Percentiles rank a stretch among this genome's conserved stretches.
These are phyloP conservation scores for Septoria linicola DNA, from an alignment of 2,329 filamentous ascomycete species.

Conservation along the genomic window DNA sequence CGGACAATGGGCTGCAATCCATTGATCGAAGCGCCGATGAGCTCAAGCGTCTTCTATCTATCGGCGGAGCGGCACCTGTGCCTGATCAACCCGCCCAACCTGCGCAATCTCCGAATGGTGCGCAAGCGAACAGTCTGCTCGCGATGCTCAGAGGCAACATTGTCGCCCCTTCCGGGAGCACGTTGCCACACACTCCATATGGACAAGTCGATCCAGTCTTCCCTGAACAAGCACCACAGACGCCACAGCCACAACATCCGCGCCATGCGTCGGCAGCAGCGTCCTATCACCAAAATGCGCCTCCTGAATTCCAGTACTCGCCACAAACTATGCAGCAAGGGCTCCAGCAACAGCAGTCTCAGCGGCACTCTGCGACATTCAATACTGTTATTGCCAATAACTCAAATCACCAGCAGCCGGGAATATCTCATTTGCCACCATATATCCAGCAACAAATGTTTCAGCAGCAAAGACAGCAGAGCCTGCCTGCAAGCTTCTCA, in stretches of 20 bases:
- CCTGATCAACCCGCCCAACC: slow-evolving; percentile 17
- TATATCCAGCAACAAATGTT: slow-evolving; percentile 27
- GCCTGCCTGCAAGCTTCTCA: slow-evolving; percentile 19
- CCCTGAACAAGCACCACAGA: slow-evolving; percentile 52
- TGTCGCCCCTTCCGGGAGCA: slow-evolving; percentile 15
- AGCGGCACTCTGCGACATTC: slow-evolving; percentile 23
- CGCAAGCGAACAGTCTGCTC: slow-evolving; percentile 51
- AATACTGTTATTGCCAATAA: slow-evolving; percentile 11
- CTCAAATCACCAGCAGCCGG: slow-evolving; percentile 26
- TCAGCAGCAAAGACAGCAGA: slow-evolving; percentile 31
- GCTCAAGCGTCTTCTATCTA: slow-evolving; percentile 52
- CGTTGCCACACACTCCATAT: slow-evolving; percentile 44
- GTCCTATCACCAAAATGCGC: slow-evolving; percentile 45
- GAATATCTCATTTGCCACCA: slow-evolving; percentile 27
- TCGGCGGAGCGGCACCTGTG: slow-evolving; percentile 36
- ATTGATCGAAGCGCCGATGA: slow-evolving; percentile 38
- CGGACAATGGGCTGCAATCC: slow-evolving; percentile 18
- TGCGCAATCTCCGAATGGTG: slow-evolving; percentile 37
- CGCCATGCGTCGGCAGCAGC: slow-evolving; percentile 46
- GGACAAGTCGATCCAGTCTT: slow-evolving; percentile 53
- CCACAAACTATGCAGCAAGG: slow-evolving; percentile 39
- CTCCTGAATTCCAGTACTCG: slow-evolving; percentile 51
- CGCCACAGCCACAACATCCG: slow-evolving; percentile 55
- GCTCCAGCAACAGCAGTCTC: slow-evolving; percentile 31
- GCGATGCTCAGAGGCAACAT: slow-evolving; percentile 53